A percentile compares a stretch with the other conserved stretches of the same genome.
phyloP scores from a whole-genome alignment of 1,139 yeast genomes.

The Diutina catenulata region DNA sequence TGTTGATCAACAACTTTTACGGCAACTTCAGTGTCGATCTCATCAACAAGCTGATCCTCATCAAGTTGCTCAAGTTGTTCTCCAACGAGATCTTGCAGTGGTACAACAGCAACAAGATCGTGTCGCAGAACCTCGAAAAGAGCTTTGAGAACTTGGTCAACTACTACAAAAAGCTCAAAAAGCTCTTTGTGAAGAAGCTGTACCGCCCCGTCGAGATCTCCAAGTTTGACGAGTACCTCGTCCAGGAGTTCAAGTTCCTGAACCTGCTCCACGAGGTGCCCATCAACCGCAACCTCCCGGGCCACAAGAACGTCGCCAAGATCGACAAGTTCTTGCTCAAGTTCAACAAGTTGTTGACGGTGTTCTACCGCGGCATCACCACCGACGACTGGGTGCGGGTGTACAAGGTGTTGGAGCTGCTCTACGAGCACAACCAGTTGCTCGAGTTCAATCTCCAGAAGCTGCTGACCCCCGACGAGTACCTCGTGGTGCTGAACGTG shows the following conservation, averaged over 20 bases:
- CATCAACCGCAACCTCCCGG: constrained; percentile 35
- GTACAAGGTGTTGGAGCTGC: constrained; percentile 63
- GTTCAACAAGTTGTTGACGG: constrained; percentile 52
- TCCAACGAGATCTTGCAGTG: constrained; percentile 66
- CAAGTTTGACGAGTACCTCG: constrained; percentile 28
- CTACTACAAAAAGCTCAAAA: constrained; percentile 59
- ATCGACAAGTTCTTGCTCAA: constrained; percentile 50
- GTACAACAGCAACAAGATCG: constrained; percentile 43
- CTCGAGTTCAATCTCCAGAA: constrained; percentile 34
- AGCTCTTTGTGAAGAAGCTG: constrained; percentile 63
- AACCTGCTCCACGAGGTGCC: constrained; percentile 36
- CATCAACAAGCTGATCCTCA: constrained; percentile 46
- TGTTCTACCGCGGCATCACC: constrained; percentile 47
- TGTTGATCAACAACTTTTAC: constrained; percentile 64
- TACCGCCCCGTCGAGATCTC: constrained; percentile 54
- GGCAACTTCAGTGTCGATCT: constrained; percentile 65
- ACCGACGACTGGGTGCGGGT: constrained; percentile 72
- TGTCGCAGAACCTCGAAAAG: constrained; percentile 23
- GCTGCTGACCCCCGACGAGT: constrained; percentile 36
- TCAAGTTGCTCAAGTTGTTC: constrained; percentile 55
- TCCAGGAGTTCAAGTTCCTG: constrained; percentile 28
- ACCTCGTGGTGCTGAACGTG: constrained; percentile 53
- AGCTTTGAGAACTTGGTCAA: constrained; percentile 39
- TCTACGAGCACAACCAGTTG: constrained; percentile 40
- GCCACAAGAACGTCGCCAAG: constrained; percentile 30